Conservation (phyloP, 2,329 filamentous ascomycete species). For the Colletotrichum phormii region DNA sequence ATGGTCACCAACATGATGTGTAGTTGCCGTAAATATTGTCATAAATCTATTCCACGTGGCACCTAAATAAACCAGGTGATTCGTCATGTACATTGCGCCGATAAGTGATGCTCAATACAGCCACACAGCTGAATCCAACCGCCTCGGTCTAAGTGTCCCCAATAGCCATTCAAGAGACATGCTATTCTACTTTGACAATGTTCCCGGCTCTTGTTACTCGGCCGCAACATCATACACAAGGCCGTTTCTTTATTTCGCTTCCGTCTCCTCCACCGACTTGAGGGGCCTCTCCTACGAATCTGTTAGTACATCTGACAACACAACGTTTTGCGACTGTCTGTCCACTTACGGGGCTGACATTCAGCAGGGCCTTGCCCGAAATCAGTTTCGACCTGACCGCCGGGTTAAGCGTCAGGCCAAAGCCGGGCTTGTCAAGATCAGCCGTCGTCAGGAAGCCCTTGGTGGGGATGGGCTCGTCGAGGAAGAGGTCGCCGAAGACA, state of each 20-base stretch:
- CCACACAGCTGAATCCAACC: background rate
- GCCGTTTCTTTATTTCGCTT: slow-evolving; percentile 38
- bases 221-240: slow-evolving; percentile 47
- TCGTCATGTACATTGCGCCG: background rate
- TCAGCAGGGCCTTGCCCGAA: slow-evolving; percentile 78
- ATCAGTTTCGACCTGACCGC: slow-evolving; percentile 78
- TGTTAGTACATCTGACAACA: background rate
- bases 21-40: background rate
- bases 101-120: background rate
- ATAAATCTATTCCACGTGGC: background rate
- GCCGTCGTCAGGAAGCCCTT: slow-evolving; percentile 85
- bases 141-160: background rate
- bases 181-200: slow-evolving; percentile 26
- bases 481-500: slow-evolving; percentile 91
- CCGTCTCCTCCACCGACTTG: slow-evolving; percentile 32
- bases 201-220: slow-evolving; percentile 49
- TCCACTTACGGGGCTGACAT: slow-evolving; percentile 58
- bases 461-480: slow-evolving; percentile 88
- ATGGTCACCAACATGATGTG: background rate
- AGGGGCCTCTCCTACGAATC: slow-evolving; percentile 20
- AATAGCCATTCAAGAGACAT: background rate
- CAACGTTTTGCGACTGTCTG: background rate
- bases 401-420: slow-evolving; percentile 89
- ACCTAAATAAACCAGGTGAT: background rate
- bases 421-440: slow-evolving; percentile 88